phyloP scores from a whole-genome alignment of 352 stramenopile genomes.

The Globisporangium rhizosaccharum region DNA sequence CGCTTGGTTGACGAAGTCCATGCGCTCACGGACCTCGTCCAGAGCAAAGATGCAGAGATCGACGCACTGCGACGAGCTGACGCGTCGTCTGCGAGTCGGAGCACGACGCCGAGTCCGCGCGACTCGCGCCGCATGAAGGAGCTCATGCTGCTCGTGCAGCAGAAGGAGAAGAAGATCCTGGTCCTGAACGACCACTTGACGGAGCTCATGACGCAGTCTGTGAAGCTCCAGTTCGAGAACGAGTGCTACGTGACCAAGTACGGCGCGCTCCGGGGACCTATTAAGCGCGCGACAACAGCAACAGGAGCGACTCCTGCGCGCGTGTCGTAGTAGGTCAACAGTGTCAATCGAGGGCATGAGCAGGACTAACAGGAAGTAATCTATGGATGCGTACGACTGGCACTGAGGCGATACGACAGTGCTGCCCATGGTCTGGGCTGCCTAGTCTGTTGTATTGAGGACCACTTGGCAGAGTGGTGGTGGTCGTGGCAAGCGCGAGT shows the following conservation, averaged over 20 bases:
- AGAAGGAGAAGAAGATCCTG: slow-evolving; percentile 79
- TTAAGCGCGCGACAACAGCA: slow-evolving; percentile 7
- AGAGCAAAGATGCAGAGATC: slow-evolving; percentile 51
- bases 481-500: no score
- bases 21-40: slow-evolving; percentile 35
- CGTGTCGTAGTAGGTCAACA: not conserved
- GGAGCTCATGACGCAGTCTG: slow-evolving; percentile 72
- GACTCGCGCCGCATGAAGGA: slow-evolving; percentile 44
- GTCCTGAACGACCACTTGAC: slow-evolving; percentile 84
- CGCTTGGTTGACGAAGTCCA: slow-evolving; percentile 43
- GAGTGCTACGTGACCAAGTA: slow-evolving; percentile 48
- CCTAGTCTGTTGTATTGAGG: no score
- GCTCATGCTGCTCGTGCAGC: slow-evolving; percentile 36
- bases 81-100: slow-evolving; percentile 6
- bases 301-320: not conserved
- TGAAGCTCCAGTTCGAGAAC: slow-evolving; percentile 68
- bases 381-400: not conserved
- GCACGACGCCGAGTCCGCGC: slow-evolving; percentile 5
- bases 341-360: not conserved
- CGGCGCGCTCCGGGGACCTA: slow-evolving; percentile 18
- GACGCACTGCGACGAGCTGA: slow-evolving; percentile 20
- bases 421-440: no score
- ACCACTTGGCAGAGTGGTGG: no score
- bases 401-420: not conserved
- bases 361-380: not conserved